Evolutionary conservation across 371 early-diverging fungal species (phyloP).

Genomic region (Rhizopus sp.): DNA sequence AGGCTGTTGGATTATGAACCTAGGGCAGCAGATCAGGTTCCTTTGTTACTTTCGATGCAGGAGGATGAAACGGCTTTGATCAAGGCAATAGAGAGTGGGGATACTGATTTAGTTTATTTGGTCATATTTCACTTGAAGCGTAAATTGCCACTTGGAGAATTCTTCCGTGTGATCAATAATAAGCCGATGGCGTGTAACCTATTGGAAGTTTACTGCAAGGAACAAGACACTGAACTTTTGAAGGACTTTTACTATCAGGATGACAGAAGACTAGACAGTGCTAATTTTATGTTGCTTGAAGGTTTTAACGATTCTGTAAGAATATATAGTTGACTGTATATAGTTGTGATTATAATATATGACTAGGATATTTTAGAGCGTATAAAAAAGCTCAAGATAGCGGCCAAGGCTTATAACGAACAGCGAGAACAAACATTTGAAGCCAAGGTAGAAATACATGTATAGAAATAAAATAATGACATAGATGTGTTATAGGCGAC

Average conservation of each 20-base stretch:
- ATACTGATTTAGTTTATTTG: constrained; percentile 92
- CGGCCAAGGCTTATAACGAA: constrained; percentile 72
- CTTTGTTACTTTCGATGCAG: constrained; percentile 90
- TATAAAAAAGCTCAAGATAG: constrained; percentile 69
- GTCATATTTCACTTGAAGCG: constrained; percentile 88
- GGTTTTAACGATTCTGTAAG: constrained; percentile 60
- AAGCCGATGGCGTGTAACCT: constrained; percentile 82
- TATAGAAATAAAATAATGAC: constrained; percentile 3
- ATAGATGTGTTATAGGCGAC: constrained; percentile 50
- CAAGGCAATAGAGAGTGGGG: constrained; percentile 93
- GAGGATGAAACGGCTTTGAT: constrained; percentile 85
- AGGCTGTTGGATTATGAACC: constrained; percentile 93
- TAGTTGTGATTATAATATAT: too few relatives aligned
- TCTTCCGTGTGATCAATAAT: constrained; percentile 83
- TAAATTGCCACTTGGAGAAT: constrained; percentile 82
- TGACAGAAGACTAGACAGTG: constrained; percentile 79
- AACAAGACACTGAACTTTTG: constrained; percentile 76
- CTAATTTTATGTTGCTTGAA: constrained; percentile 63
- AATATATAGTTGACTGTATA: not conserved
- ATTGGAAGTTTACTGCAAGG: constrained; percentile 80
- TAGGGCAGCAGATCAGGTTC: constrained; percentile 93
- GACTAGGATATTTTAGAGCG: constrained; percentile 57
- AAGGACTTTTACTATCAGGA: constrained; percentile 96
- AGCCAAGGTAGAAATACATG: constrained; percentile 57
- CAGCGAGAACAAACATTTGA: constrained; percentile 75